These are phyloP conservation scores for Barbatosphaeria neglecta DNA, from an alignment of 495 filamentous ascomycete species.

Conservation along the genomic window DNA sequence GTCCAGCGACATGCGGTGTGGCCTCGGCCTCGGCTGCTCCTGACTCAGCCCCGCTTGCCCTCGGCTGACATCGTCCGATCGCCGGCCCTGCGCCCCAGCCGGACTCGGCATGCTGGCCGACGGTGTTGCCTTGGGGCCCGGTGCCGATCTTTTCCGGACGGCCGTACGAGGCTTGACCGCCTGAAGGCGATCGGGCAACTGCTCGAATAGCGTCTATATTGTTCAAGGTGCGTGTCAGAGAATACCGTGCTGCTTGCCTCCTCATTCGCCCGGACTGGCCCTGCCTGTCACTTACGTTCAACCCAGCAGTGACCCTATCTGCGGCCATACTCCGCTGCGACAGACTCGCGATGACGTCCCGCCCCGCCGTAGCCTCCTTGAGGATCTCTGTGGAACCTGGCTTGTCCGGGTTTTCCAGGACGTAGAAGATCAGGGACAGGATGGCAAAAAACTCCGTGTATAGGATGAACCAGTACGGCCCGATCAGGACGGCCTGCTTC, in stretches of 20 bases:
- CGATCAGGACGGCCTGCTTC: constrained; percentile 66
- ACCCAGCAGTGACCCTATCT: constrained; percentile 64
- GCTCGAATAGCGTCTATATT: constrained; percentile 64
- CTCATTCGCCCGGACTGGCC: too few relatives aligned
- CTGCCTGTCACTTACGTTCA: constrained; percentile 54
- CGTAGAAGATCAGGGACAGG: constrained; percentile 78
- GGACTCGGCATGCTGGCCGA: constrained; percentile 9
- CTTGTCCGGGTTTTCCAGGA: constrained; percentile 79
- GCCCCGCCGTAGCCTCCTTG: constrained; percentile 72
- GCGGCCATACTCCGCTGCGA: constrained; percentile 80
- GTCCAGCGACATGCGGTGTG: constrained; percentile 23
- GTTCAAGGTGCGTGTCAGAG: too few relatives aligned
- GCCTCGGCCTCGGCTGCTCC: background rate
- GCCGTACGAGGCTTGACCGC: constrained; percentile 20
- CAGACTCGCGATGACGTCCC: constrained; percentile 63
- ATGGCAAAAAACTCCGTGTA: constrained; percentile 95
- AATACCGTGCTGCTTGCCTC: too few relatives aligned
- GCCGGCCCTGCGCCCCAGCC: constrained; percentile 18
- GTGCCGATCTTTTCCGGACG: constrained; percentile 45
- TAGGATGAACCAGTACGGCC: constrained; percentile 93
- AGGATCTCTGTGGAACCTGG: constrained; percentile 64
- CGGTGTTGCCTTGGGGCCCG: constrained; percentile 28
- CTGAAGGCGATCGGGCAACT: constrained; percentile 59
- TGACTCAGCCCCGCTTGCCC: constrained; percentile 16
- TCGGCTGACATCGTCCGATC: constrained; percentile 39